Percentiles rank a stretch among this genome's conserved stretches.
Conservation (phyloP, 176 grass and related monocot species). For the Cenchrus purpureus region DNA sequence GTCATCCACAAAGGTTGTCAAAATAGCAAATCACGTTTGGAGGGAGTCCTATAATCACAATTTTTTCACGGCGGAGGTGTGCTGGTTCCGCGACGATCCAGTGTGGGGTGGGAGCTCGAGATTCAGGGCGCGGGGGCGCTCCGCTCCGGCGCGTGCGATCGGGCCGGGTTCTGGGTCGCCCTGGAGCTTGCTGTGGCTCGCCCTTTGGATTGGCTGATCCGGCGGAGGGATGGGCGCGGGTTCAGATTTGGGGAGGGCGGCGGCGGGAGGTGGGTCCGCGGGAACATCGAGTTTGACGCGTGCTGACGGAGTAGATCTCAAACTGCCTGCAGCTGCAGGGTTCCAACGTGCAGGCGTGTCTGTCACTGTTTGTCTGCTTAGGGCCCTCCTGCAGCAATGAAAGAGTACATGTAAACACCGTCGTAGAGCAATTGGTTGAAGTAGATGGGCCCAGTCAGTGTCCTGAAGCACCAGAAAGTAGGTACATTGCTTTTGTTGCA, state of each 20-base stretch:
- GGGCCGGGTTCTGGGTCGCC: neutral
- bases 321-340: neutral
- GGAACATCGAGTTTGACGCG: slow-evolving; percentile 3
- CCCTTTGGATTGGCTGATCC: slow-evolving; percentile 13
- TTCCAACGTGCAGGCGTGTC: neutral
- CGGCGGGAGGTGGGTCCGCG: neutral
- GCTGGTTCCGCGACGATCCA: neutral
- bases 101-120: neutral
- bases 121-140: slow-evolving; percentile 1
- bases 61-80: neutral
- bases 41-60: no score
- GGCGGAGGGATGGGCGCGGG: neutral
- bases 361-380: neutral
- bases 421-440: slow-evolving; percentile 1
- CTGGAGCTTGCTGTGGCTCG: neutral
- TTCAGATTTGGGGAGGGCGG: neutral
- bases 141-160: slow-evolving; percentile 5
- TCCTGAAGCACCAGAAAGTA: slow-evolving; percentile 16
- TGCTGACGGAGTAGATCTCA: slow-evolving; percentile 33
- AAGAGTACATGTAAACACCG: no score
- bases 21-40: no score
- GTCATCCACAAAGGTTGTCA: no score
- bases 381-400: neutral
- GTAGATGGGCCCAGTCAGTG: neutral
- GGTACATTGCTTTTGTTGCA: slow-evolving; percentile 20